These are phyloP conservation scores for Hibiscus mutabilis DNA, from an alignment of 345 rosid species.

Conservation along the genomic window DNA sequence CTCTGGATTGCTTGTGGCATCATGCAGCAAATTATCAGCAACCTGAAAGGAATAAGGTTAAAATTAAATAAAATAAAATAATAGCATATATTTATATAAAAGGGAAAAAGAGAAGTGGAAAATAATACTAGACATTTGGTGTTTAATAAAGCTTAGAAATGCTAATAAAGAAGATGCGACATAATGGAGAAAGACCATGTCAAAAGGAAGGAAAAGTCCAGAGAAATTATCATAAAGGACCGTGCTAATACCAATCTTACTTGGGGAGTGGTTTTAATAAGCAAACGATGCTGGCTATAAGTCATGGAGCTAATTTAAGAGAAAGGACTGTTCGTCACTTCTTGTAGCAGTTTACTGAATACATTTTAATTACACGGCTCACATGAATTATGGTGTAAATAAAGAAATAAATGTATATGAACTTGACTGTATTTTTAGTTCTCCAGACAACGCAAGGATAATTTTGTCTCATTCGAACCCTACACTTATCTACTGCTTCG, in stretches of 20 bases:
- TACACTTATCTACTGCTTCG: not conserved
- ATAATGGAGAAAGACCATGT: not conserved
- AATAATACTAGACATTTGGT: not conserved
- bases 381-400: not conserved
- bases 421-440: not conserved
- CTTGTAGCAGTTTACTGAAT: not conserved
- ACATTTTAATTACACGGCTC: not conserved
- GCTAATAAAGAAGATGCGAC: not conserved
- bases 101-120: not conserved
- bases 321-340: not conserved
- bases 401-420: not conserved
- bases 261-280: no score
- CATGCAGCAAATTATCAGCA: slow-evolving; percentile 98
- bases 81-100: not conserved
- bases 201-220: not conserved
- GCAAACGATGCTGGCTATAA: no score
- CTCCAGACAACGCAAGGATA: not conserved
- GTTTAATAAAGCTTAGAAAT: not conserved
- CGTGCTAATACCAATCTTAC: no score
- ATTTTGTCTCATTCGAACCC: not conserved
- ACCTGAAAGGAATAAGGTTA: slow-evolving; percentile 41
- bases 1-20: slow-evolving; percentile 89
- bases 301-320: slow-evolving; percentile 2
- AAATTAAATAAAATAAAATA: not conserved
- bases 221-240: not conserved